These are phyloP conservation scores for Polygonum maritimum DNA, from an alignment of 148 eudicot species.

Conservation along the genomic window DNA sequence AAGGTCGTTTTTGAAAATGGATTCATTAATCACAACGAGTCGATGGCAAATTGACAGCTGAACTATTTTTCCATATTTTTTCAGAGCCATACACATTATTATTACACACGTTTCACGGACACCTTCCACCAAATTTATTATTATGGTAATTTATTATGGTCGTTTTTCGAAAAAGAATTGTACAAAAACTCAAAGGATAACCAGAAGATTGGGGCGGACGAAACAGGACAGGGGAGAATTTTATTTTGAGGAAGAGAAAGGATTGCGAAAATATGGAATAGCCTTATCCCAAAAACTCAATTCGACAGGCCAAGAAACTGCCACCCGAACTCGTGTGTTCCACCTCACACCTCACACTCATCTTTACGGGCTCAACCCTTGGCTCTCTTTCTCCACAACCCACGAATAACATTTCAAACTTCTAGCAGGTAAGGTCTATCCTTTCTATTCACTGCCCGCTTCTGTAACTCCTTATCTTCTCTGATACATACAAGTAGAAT, in stretches of 20 bases:
- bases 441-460: not conserved
- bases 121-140: not conserved
- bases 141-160: not conserved
- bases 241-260: constrained; percentile 4
- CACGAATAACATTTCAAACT: not conserved
- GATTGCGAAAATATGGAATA: constrained; percentile 9
- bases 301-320: constrained; percentile 28
- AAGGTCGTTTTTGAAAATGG: no score
- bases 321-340: constrained; percentile 23
- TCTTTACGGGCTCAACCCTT: not conserved
- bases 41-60: not conserved
- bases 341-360: constrained; percentile 7
- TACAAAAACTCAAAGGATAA: not conserved
- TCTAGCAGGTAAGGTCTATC: not conserved
- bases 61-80: not conserved
- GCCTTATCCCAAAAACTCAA: constrained; percentile 25
- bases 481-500: constrained; percentile 4
- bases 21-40: not conserved
- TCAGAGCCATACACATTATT: not conserved
- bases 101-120: not conserved
- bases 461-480: constrained; percentile 5
- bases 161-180: not conserved
- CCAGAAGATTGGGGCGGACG: constrained; percentile 6
- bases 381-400: constrained; percentile 8
- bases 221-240: constrained; percentile 7